Base-by-base conservation (phyloP, 176 grass and related monocot species). In the Luzula sylvatica region DNA sequence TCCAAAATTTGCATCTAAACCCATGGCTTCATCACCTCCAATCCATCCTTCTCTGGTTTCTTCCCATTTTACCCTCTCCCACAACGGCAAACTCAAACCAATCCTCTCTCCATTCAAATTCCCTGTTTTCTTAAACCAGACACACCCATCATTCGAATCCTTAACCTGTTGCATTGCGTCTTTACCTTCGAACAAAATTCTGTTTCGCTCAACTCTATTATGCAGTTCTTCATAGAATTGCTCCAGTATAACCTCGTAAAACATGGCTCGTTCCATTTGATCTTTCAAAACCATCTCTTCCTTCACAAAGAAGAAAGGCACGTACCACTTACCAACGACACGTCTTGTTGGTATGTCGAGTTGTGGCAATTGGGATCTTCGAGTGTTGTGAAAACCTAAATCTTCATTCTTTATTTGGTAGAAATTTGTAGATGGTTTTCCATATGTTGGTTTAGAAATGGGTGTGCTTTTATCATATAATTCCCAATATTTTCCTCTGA, bases 41-140 rank as follows among this genome's bases (percentile, higher is more conserved):
- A 24, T 66, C 77, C 1, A 17, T 42, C 11, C 65, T 75, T 20
- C 59, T 75, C 51, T 78, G 56, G 58, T 94, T 81, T n/a, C n/a
- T n/a, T n/a, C n/a, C 78, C 70, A 73, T 57, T 26, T 55, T 66
- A 94, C 68, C 63, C 70, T 82, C 42, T 82, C 78, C 87, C 75
- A 76, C 56, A 94, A 24, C 38, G 52, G 69, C 53, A 50, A 46
- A 12, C 58, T 70, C 64, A 94, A 2, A 14, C 67, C 82, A 0
- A 87, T 22, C 3, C 43, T 38, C 61, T 63, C 50, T 24, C 66
- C 41, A 11, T 11, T 63, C 23, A 39, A 15, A 32, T 28, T 15
- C 15, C 38, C 28, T 26, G 42, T 56, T 19, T 65, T 42, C 53
- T 32, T 70, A 67, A 94, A 82, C 78, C 82, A 94, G 21, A 76